phyloP scores from a whole-genome alignment of 805 yeast species.

The Saccharomycopsis sp. region DNA sequence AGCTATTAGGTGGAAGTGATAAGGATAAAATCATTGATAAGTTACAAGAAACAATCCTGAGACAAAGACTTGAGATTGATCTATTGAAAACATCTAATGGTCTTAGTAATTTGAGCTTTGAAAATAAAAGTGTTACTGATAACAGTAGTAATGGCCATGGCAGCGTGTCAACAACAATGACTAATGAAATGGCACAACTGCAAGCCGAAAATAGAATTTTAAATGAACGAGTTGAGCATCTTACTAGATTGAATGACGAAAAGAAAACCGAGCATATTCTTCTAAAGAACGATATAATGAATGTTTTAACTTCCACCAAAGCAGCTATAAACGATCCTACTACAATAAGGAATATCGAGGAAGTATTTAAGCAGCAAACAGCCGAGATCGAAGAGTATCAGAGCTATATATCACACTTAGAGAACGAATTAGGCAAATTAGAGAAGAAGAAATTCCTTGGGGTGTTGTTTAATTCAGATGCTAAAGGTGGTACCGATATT shows the following conservation, averaged over 20 bases:
- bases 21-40: slow-evolving; percentile 49
- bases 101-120: slow-evolving; percentile 5
- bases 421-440: slow-evolving; percentile 39
- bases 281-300: slow-evolving; percentile 52
- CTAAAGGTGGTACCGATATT: neutral
- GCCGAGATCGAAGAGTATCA: slow-evolving; percentile 53
- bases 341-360: slow-evolving; percentile 39
- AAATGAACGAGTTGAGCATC: slow-evolving; percentile 63
- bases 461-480: neutral
- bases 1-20: slow-evolving; percentile 32
- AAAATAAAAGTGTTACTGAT: neutral
- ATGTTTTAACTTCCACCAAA: slow-evolving; percentile 45
- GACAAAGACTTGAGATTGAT: slow-evolving; percentile 48
- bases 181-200: slow-evolving; percentile 35
- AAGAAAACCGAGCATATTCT: slow-evolving; percentile 49
- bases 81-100: slow-evolving; percentile 27
- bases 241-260: slow-evolving; percentile 56
- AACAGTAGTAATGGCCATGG: neutral
- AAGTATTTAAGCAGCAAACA: slow-evolving; percentile 40
- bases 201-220: slow-evolving; percentile 60
- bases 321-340: slow-evolving; percentile 30
- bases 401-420: slow-evolving; percentile 54
- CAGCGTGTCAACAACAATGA: neutral
- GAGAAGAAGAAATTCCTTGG: slow-evolving; percentile 17
- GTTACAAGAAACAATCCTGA: slow-evolving; percentile 53